Percentiles rank a stretch among this genome's conserved stretches.
phyloP scores from a whole-genome alignment of 129 eudicot genomes.

The Mikania micrantha region DNA sequence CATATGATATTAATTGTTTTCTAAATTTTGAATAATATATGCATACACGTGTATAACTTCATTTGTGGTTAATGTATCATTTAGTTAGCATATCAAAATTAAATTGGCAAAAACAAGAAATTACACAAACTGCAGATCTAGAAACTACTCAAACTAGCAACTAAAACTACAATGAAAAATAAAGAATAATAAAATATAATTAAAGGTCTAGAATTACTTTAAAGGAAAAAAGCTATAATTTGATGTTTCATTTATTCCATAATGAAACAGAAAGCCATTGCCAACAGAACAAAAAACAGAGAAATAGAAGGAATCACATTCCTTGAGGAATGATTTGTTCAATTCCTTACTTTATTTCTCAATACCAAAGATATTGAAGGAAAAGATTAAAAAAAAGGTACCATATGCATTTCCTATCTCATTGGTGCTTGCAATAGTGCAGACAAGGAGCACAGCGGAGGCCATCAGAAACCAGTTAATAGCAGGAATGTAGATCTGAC shows the following conservation, averaged over 20 bases:
- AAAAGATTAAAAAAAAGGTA: conserved; percentile 20
- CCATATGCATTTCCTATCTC: conserved; percentile 99
- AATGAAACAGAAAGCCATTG: not conserved
- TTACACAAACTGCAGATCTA: not conserved
- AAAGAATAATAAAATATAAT: not conserved
- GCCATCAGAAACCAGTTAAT: conserved; percentile 92
- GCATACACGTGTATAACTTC: not conserved
- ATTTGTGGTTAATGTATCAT: not conserved
- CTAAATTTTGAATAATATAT: not conserved
- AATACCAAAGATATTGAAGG: not conserved
- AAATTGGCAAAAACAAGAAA: not conserved
- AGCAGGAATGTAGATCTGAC: conserved; percentile 92
- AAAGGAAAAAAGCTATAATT: not conserved
- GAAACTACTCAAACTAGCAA: not conserved
- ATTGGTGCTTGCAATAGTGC: conserved; percentile 76
- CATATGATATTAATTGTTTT: not conserved
- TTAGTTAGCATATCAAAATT: not conserved
- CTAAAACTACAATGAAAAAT: not conserved
- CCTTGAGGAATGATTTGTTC: not conserved
- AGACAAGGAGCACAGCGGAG: conserved; percentile 62
- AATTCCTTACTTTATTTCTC: not conserved
- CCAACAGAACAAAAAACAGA: not conserved
- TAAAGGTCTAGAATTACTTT: not conserved
- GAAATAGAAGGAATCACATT: not conserved
- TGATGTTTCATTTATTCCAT: not conserved